phyloP scores from a whole-genome alignment of 2,329 filamentous ascomycete genomes.

The Eutypa lata region DNA sequence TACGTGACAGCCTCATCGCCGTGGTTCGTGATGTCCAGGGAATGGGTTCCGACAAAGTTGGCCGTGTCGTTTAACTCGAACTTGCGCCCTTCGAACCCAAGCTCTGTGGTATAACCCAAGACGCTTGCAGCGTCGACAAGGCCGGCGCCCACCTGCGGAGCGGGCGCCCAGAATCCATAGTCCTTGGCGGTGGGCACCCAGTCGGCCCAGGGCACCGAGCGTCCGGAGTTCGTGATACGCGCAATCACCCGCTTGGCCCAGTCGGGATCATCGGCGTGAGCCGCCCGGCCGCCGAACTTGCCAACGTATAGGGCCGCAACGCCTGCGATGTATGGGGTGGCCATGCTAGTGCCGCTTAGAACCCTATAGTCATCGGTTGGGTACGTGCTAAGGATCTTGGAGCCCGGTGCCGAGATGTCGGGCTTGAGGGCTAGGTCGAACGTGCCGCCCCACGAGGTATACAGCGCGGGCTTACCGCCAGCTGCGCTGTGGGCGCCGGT shows the following conservation, averaged over 20 bases:
- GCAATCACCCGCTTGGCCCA: constrained; percentile 20
- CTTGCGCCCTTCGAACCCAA: constrained; percentile 34
- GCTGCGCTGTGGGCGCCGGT: constrained; percentile 18
- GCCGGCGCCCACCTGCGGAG: constrained; percentile 38
- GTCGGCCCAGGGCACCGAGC: constrained; percentile 25
- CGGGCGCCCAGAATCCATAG: constrained; percentile 27
- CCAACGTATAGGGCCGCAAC: constrained; percentile 31
- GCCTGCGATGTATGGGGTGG: constrained; percentile 41
- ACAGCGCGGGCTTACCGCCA: constrained; percentile 19
- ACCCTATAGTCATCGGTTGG: constrained; percentile 35
- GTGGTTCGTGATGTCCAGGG: constrained; percentile 36
- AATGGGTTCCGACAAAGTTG: constrained; percentile 30
- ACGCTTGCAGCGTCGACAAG: constrained; percentile 35
- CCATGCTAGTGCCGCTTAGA: constrained; percentile 45
- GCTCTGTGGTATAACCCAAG: constrained; percentile 30
- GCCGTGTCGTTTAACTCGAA: constrained; percentile 43
- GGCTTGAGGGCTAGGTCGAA: constrained; percentile 40
- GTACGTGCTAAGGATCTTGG: constrained; percentile 41
- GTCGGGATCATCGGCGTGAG: constrained; percentile 17
- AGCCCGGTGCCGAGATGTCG: constrained; percentile 36
- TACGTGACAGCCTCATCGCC: constrained; percentile 33
- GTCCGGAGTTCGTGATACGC: constrained; percentile 28
- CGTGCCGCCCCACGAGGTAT: constrained; percentile 38
- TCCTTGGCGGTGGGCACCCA: constrained; percentile 10
- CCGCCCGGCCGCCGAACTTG: constrained; percentile 22